Percentiles rank a stretch among this genome's conserved stretches.
These are phyloP conservation scores for Echeveria elegans DNA, from an alignment of 164 flowering plant species.

Conservation along the genomic window DNA sequence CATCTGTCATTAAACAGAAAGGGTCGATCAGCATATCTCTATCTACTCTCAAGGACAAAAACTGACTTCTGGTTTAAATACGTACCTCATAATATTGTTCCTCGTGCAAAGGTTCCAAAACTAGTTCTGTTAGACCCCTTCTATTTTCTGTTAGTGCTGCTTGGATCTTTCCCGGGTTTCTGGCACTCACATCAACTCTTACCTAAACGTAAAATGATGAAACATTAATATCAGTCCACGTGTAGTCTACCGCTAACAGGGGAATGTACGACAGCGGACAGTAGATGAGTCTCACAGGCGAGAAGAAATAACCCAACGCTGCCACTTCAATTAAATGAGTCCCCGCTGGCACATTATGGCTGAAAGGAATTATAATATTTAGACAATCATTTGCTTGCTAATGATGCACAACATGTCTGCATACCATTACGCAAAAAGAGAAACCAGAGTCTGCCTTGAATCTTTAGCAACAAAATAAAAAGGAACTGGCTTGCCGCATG, in stretches of 20 bases:
- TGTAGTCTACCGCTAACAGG: neutral
- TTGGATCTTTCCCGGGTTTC: conserved; percentile 91
- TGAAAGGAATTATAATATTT: conserved; percentile 9
- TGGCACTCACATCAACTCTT: conserved; percentile 94
- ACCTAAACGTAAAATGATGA: conserved; percentile 36
- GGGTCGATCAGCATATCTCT: neutral
- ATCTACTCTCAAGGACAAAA: neutral
- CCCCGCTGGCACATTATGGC: conserved; percentile 89
- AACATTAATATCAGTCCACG: neutral
- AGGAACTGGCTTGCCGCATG: neutral
- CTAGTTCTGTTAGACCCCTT: conserved; percentile 63
- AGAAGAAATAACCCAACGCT: conserved; percentile 81
- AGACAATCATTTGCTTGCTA: neutral
- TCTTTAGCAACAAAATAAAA: neutral
- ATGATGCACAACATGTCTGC: neutral
- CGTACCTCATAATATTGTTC: conserved; percentile 85
- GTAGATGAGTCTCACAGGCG: conserved; percentile 53
- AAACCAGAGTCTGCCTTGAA: neutral
- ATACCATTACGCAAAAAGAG: neutral
- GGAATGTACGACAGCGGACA: neutral
- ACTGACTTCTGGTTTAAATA: neutral
- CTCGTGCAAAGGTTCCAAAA: conserved; percentile 80
- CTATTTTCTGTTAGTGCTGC: conserved; percentile 93
- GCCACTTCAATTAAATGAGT: conserved; percentile 97
- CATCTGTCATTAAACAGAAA: conserved; percentile 38